Conservation (phyloP, 148 eudicot genomes). For the Chenopodium quinoa region DNA sequence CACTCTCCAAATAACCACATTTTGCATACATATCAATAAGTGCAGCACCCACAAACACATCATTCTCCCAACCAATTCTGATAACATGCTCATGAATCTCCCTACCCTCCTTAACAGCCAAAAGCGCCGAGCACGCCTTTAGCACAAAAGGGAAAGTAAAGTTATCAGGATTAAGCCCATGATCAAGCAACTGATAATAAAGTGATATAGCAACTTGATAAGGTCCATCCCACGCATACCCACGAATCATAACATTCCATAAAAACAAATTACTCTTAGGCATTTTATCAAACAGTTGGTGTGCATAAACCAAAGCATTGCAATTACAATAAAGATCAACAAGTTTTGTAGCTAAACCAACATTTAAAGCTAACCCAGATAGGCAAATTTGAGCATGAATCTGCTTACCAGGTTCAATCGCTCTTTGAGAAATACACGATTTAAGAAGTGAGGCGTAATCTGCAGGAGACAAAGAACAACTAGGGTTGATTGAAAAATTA, state of each 20-base stretch:
- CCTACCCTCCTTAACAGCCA: slow-evolving; percentile 52
- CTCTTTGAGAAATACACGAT: slow-evolving; percentile 50
- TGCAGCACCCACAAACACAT: slow-evolving; percentile 76
- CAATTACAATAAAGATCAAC: slow-evolving; percentile 64
- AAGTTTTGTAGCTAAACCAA: slow-evolving; percentile 58
- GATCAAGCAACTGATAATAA: slow-evolving; percentile 48
- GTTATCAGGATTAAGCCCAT: slow-evolving; percentile 67
- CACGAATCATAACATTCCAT: slow-evolving; percentile 86
- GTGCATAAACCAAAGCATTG: slow-evolving; percentile 45
- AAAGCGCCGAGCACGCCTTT: slow-evolving; percentile 69
- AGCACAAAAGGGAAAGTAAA: slow-evolving; percentile 84
- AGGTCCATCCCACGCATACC: slow-evolving; percentile 91
- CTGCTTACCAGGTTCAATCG: slow-evolving; percentile 73
- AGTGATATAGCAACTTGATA: slow-evolving; percentile 54
- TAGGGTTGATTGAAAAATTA: slow-evolving; percentile 9
- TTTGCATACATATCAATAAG: slow-evolving; percentile 86
- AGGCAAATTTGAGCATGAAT: slow-evolving; percentile 59
- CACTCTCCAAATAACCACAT: slow-evolving; percentile 56
- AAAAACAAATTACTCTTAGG: slow-evolving; percentile 63
- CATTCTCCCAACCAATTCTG: slow-evolving; percentile 62
- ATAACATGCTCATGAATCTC: slow-evolving; percentile 60
- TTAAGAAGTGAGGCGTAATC: slow-evolving; percentile 45
- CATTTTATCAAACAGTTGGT: slow-evolving; percentile 67
- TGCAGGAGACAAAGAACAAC: slow-evolving; percentile 11
- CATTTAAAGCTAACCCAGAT: slow-evolving; percentile 45